Evolutionary conservation across 441 rosid species (phyloP), one percentile per base, ranked within the genome.

Genomic region (Corymbia calophylla): DNA sequence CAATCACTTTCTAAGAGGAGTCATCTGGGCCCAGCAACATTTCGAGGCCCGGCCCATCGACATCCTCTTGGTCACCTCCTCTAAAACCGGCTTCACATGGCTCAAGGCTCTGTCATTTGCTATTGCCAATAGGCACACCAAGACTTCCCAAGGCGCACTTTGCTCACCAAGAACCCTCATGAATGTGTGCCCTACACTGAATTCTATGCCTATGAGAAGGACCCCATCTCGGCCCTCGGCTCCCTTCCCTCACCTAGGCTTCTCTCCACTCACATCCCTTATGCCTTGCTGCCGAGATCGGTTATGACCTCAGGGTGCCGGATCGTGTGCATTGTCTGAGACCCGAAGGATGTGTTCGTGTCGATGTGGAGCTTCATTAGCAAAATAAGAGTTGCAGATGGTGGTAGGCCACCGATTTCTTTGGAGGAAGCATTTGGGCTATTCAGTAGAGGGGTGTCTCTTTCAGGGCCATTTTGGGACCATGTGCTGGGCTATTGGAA

Each of bases 11-110:
- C 88, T 88, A n/a, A 25, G 53, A 55, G 89, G 23, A 53, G 88
- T 92, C 90, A 81, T 3, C 9, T 88, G 87, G 86, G 92, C 91
- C 89, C 89, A 89, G n/a, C 54, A 16, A 64, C 31, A 53, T 73
- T 35, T 86, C 66, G 89, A 92, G 91, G 92, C 94, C 90, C 80
- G 58, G 88, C 53, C 13, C 0, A 70, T 1, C 31, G 89, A 85
- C 21, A 87, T 85, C 32, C 47, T 93, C 89, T 66, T 94, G 25
- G 92, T 91, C n/a, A 86, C 92, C n/a, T 89, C 23, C 87, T 94
- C 94, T 0, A 93, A 94, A 89, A 90, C 91, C 3, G 93, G 96
- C 39, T 92, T 92, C 29, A 92, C 93, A 8, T 95, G 96, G 94
- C 93, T 94, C 51, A 93, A 92, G 60, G 94, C 94, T 15, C 92